Evolutionary conservation across 1,284 basidiomycete genomes (phyloP), one percentile per base, ranked within the genome.

Genomic region (Grifola frondosa): DNA sequence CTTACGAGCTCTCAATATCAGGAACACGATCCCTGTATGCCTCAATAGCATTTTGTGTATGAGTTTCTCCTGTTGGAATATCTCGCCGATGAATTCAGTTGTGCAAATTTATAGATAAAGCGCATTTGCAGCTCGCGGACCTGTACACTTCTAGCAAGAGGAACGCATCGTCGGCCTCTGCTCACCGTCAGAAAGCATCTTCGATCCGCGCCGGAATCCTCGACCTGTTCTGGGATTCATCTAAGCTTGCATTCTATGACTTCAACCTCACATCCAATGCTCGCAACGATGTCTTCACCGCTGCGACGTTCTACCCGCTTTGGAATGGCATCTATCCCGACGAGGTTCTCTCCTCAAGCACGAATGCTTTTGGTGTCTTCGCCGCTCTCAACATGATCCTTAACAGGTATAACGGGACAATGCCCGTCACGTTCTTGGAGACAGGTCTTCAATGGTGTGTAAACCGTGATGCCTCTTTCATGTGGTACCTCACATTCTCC

Each of bases 181-280:
- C 69, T 30, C 90, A 93, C 60, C 71, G 66, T n/a, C 56, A 68
- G 29, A 71, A 74, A 10, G 89, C 91, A 0, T 61, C 71, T 0
- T 66, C 67, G 5, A 70, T 91, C 32, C 77, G 78, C 43, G 71
- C 65, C 2, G 91, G 84, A 1, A 80, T 97, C 46, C 68, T 95
- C 30, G 94, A 97, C 60, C 75, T 97, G 11, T 75, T 83, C 64
- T 97, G 93, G 93, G 88, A 96, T 60, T 53, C 80, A 0, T 66
- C 68, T 3, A 91, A 89, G 71, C 72, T 91, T 21, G 90, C 84
- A 4, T 96, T 94, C 69, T 95, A 95, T 62, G 91, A 93, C 64
- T 94, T 84, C 65, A 90, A 91, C 64, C 64, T 82, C 33, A 83
- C 78, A 3, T 75, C 80, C 4, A 81, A 83, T 46, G 60, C 74